These are phyloP conservation scores for Yarrowia sp. DNA, from an alignment of 805 yeast genomes.

Conservation along the genomic window DNA sequence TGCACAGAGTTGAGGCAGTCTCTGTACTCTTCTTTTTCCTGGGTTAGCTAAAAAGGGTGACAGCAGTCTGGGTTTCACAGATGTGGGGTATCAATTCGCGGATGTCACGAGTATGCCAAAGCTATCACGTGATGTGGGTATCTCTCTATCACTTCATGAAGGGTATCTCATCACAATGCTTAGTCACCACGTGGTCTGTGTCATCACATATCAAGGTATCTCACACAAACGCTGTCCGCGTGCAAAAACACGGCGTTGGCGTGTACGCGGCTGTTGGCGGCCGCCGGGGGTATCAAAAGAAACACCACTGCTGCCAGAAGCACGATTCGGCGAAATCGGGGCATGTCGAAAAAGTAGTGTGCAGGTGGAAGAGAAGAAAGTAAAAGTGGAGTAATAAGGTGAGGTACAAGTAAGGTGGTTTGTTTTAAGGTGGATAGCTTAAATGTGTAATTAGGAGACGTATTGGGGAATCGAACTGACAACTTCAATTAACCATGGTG, in stretches of 20 bases:
- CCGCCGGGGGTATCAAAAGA: conserved; percentile 1
- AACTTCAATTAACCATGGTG: no score
- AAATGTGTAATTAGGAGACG: no score
- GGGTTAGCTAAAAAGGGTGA: background rate
- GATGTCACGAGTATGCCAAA: no score
- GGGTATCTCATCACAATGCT: no score
- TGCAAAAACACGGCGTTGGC: conserved; percentile 36
- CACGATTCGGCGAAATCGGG: background rate
- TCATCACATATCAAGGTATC: background rate
- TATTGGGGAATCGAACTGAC: no score
- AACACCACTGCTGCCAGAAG: background rate
- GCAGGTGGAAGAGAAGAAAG: background rate
- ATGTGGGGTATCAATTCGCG: no score
- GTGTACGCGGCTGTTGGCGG: conserved; percentile 6
- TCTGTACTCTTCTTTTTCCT: conserved; percentile 31
- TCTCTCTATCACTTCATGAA: no score
- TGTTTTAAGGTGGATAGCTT: background rate
- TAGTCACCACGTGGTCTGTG: no score
- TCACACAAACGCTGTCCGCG: conserved; percentile 29
- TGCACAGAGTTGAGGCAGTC: conserved; percentile 41
- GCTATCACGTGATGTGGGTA: background rate
- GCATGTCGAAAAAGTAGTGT: background rate
- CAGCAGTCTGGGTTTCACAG: no score
- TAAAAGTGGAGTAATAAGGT: background rate
- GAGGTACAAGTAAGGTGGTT: background rate